Conservation (phyloP, 2,329 filamentous ascomycete genomes). For the Cladosporium sp. region DNA sequence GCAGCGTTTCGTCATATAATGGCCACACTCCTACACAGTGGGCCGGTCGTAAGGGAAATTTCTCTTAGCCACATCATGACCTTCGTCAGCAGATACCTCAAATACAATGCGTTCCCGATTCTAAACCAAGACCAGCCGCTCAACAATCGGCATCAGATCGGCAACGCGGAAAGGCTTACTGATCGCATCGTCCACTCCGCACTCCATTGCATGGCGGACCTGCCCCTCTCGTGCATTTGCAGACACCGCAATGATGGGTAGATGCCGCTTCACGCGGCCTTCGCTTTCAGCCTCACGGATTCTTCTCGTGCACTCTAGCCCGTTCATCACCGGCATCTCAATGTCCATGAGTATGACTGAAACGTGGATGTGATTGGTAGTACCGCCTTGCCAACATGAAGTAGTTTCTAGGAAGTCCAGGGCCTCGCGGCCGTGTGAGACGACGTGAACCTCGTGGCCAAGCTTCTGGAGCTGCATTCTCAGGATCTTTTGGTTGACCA, state of each 20-base stretch:
- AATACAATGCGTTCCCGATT: not conserved
- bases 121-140: slow-evolving; percentile 39
- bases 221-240: slow-evolving; percentile 34
- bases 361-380: slow-evolving; percentile 19
- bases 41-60: too few species aligned
- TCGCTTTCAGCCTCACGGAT: slow-evolving; percentile 31
- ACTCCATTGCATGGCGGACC: slow-evolving; percentile 27
- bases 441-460: slow-evolving; percentile 29
- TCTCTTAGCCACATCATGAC: not conserved
- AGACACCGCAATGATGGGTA: slow-evolving; percentile 33
- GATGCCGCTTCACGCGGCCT: not conserved
- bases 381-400: slow-evolving; percentile 8
- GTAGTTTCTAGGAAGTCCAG: slow-evolving; percentile 29
- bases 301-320: slow-evolving; percentile 27
- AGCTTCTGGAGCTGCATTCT: slow-evolving; percentile 29
- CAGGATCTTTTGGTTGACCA: slow-evolving; percentile 34
- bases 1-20: too few species aligned
- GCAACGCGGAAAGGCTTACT: slow-evolving; percentile 43
- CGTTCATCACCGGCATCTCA: slow-evolving; percentile 37
- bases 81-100: not conserved
- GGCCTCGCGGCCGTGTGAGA: slow-evolving; percentile 32
- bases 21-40: too few species aligned
- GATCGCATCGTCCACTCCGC: slow-evolving; percentile 29
- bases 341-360: slow-evolving; percentile 34
- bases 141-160: slow-evolving; percentile 52